Percentiles rank a stretch among this genome's conserved stretches.
These are phyloP conservation scores for Tremellales sp. DNA, from an alignment of 1,284 basidiomycete species.

Conservation along the genomic window DNA sequence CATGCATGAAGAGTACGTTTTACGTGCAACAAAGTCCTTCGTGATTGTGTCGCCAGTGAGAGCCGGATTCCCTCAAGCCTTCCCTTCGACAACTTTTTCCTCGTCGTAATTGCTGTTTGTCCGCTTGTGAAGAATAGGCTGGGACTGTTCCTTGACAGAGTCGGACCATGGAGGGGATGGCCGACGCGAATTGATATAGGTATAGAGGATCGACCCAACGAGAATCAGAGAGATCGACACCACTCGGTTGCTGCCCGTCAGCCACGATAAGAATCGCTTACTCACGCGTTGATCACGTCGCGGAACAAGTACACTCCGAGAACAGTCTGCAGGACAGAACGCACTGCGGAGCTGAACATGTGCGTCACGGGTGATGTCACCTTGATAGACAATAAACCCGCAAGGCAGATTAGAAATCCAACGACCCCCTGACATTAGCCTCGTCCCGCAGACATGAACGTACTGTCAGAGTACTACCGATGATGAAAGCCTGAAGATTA, in stretches of 20 bases:
- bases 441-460: conserved; percentile 1
- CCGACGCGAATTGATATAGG: conserved; percentile 34
- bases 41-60: no score
- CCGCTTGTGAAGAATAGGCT: no score
- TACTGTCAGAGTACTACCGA: conserved; percentile 5
- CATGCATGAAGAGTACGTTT: no score
- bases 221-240: conserved; percentile 30
- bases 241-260: conserved; percentile 6
- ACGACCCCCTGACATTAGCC: conserved; percentile 13
- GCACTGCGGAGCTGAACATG: conserved; percentile 23
- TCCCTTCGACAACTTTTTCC: no score
- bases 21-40: no score
- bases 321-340: conserved; percentile 22
- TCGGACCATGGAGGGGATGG: no score
- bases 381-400: conserved; percentile 26
- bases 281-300: conserved; percentile 13
- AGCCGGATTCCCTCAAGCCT: no score
- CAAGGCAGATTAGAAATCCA: conserved; percentile 27
- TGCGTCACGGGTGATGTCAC: conserved; percentile 31
- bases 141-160: no score
- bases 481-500: not conserved
- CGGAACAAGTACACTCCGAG: conserved; percentile 14
- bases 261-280: not conserved
- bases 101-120: no score
- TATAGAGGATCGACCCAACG: conserved; percentile 28